Percentiles rank a stretch among this genome's conserved stretches.
Evolutionary conservation across 768 basidiomycete species (phyloP).

Genomic region (Nevesoporus exiguus): DNA sequence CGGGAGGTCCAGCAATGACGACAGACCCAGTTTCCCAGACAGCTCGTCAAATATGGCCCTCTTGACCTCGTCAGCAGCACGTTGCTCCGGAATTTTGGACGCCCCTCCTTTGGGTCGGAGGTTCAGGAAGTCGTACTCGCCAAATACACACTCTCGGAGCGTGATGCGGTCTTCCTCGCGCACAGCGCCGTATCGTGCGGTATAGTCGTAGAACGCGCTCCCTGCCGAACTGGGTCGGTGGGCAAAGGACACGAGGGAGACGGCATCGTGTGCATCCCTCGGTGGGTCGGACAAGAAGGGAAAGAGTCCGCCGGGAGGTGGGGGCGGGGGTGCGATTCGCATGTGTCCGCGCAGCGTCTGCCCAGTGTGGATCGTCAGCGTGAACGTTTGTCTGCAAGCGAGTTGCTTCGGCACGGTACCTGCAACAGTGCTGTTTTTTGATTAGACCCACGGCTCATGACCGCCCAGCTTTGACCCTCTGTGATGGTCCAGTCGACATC

Average conservation of each 20-base stretch:
- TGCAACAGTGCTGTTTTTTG: constrained; percentile 63
- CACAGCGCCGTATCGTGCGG: constrained; percentile 87
- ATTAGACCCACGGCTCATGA: constrained; percentile 62
- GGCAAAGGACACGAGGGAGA: constrained; percentile 65
- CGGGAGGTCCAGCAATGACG: constrained; percentile 72
- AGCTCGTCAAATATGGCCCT: constrained; percentile 48
- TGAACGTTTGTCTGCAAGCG: background rate
- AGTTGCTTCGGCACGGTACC: constrained; percentile 35
- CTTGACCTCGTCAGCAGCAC: constrained; percentile 24
- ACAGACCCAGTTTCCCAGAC: constrained; percentile 55
- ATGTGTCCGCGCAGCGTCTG: constrained; percentile 73
- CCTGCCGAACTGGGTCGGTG: constrained; percentile 54
- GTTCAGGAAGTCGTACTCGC: constrained; percentile 42
- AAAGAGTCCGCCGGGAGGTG: constrained; percentile 68
- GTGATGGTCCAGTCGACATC: constrained; percentile 57
- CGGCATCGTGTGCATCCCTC: constrained; percentile 45
- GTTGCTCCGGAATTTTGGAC: constrained; percentile 22
- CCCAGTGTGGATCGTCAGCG: background rate
- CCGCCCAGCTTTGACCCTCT: constrained; percentile 70
- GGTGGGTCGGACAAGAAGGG: constrained; percentile 55
- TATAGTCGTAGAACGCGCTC: constrained; percentile 87
- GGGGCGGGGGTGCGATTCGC: constrained; percentile 60
- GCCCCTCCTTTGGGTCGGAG: constrained; percentile 21
- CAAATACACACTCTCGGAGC: constrained; percentile 66
- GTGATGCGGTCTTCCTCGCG: constrained; percentile 82